A percentile compares a stretch with the other conserved stretches of the same genome.
Conservation (phyloP, 257 asterid genomes). For the Solanum dulcamara region DNA sequence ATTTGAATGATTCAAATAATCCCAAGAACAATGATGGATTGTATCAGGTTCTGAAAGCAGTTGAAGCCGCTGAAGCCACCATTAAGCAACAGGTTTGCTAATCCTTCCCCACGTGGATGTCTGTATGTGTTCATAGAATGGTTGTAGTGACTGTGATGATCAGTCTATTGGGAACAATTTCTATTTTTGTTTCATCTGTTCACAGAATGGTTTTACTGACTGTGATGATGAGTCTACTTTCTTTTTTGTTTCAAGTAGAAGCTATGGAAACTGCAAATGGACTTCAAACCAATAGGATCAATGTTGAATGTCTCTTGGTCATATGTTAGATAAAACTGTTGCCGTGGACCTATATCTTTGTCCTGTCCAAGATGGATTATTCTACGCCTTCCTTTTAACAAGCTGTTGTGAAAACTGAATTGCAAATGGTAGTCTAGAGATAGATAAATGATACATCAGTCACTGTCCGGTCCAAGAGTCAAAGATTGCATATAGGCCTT, state of each 20-base stretch:
- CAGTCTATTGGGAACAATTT: neutral
- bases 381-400: neutral
- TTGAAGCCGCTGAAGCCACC: constrained; percentile 91
- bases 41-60: constrained; percentile 92
- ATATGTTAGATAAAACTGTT: neutral
- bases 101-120: neutral
- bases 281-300: neutral
- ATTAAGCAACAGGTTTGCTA: constrained; percentile 72
- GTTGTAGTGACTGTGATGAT: neutral
- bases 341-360: neutral
- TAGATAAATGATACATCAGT: neutral
- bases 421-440: neutral
- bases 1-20: constrained; percentile 37
- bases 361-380: neutral
- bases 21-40: constrained; percentile 52
- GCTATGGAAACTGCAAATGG: neutral
- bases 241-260: neutral
- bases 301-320: neutral
- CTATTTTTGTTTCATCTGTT: neutral
- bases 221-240: neutral
- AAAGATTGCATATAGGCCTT: neutral
- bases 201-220: neutral
- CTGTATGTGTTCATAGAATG: neutral
- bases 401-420: neutral
- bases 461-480: neutral